Evolutionary conservation across 495 filamentous ascomycete species (phyloP).

Genomic region (Trichoderma asperelloides): DNA sequence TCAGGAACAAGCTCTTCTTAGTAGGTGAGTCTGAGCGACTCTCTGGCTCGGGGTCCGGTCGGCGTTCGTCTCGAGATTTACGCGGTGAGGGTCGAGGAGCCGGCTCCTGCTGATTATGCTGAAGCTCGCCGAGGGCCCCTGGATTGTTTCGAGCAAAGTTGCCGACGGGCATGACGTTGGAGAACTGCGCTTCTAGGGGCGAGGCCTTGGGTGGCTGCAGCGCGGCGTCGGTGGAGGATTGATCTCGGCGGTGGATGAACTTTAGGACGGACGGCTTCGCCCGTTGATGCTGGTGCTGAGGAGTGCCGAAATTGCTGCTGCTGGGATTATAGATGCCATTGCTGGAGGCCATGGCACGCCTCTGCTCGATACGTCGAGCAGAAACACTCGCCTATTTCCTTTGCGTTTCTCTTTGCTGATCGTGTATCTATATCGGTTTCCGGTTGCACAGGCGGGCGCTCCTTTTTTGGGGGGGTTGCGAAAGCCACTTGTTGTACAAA

Average conservation of each 20-base stretch:
- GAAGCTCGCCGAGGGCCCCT: conserved; percentile 40
- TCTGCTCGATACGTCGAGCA: not conserved
- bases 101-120: conserved; percentile 37
- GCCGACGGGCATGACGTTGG: conserved; percentile 12
- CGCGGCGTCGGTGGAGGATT: conserved; percentile 35
- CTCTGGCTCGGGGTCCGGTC: conserved; percentile 17
- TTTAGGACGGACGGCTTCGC: conserved; percentile 50
- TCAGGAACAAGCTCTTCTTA: conserved; percentile 57
- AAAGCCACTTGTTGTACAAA: not conserved
- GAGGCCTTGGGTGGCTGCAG: conserved; percentile 23
- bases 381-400: not conserved
- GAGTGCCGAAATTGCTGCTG: not conserved
- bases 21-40: conserved; percentile 33
- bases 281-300: conserved; percentile 25
- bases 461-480: not conserved
- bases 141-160: conserved; percentile 21
- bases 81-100: conserved; percentile 25
- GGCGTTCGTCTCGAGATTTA: conserved; percentile 26
- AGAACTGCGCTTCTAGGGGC: conserved; percentile 17
- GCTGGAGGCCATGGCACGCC: conserved; percentile 4
- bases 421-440: not conserved
- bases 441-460: not conserved
- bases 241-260: conserved; percentile 47
- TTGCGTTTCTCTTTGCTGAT: not conserved
- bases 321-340: not conserved